Evolutionary conservation across 2,329 filamentous ascomycete species (phyloP).

Genomic region (Xylaria sp.): DNA sequence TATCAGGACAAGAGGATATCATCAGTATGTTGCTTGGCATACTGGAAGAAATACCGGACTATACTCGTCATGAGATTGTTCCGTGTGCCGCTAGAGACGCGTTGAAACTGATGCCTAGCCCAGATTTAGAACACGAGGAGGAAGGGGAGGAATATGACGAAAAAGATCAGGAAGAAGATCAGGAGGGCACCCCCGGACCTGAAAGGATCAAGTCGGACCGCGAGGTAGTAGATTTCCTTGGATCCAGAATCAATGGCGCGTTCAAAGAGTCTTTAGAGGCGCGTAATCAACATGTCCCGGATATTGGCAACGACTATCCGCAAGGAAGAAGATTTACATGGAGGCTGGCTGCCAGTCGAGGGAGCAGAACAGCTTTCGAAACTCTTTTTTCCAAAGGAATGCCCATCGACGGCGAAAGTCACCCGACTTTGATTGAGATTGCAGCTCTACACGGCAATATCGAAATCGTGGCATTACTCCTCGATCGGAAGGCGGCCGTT

Average conservation of each 20-base stretch:
- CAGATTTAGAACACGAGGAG: too few relatives aligned
- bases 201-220: not conserved
- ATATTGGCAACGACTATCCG: not conserved
- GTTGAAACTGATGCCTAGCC: not conserved
- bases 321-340: not conserved
- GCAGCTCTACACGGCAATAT: not conserved
- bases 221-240: not conserved
- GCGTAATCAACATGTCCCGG: not conserved
- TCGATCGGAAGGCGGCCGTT: not conserved
- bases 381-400: not conserved
- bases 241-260: not conserved
- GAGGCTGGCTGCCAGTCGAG: not conserved
- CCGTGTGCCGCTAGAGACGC: not conserved
- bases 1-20: not conserved
- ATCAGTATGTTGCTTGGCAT: not conserved
- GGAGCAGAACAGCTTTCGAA: not conserved
- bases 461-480: not conserved
- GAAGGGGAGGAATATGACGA: too few relatives aligned
- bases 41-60: not conserved
- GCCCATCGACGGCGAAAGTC: not conserved
- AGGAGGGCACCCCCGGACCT: too few relatives aligned
- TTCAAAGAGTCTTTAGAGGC: not conserved
- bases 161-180: too few relatives aligned
- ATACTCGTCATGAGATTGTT: not conserved
- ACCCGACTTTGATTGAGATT: not conserved